Base-by-base conservation (phyloP, 257 asterid species). In the Plantago ovata region DNA sequence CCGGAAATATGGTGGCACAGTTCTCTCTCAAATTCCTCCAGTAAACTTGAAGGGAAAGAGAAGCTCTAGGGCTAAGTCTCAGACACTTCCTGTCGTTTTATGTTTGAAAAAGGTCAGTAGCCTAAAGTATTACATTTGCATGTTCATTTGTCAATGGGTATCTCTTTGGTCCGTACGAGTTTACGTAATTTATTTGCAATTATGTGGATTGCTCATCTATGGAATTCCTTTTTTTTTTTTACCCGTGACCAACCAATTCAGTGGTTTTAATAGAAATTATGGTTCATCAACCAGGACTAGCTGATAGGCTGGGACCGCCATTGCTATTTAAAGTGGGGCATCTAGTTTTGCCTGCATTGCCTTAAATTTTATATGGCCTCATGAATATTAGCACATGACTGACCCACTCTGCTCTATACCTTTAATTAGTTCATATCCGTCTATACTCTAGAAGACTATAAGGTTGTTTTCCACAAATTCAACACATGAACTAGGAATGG, bases 61-160 rank as follows among this genome's bases (percentile, higher is more conserved):
- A 68, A 68, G 73, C 50, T 73, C 72, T 65, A 65, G 66, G 70
- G 32, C 69, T 54, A 67, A 69, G 64, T 21, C 76, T 55, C 78
- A 70, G 69, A 68, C 58, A 52, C 82, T 80, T 68, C 94, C 94
- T 16, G 42, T 87, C 39, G 72, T 87, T 75, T 57, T 84, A 61
- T 78, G 92, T 62, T 65, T 78, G 74, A 84, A 82, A 80, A 87
- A 82, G 92, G 92, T 84, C 40, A 28, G 84, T 69, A 39, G 54
- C 69, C 28, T 4, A 28, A 11, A 43, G 36, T 49, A 19, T 21
- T 21, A 63, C 13, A 46, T 60, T 64, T 61, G 49, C 13, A 38
- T 42, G 14, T 62, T 51, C 50, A 53, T 51, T 62, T 56, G 40
- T 32, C 51, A 28, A 50, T 42, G 50, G 51, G 24, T 59, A 47